Base-by-base conservation (phyloP, 2,329 filamentous ascomycete genomes). In the Clarireedia hainanense region DNA sequence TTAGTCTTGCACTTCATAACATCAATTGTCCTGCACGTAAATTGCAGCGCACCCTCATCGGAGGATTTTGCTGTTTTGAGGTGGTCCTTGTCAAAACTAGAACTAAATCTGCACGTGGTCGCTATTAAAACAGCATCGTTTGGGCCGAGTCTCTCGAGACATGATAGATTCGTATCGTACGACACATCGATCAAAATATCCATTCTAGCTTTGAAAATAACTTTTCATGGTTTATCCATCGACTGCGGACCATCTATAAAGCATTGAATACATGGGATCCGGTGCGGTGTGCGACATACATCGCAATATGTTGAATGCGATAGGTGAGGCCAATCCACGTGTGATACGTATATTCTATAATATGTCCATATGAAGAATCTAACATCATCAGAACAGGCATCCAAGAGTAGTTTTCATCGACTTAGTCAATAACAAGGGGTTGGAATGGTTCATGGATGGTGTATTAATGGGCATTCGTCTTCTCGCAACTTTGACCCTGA, bases 321-420 rank as follows among this genome's bases (percentile, higher is more conserved):
- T 57, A 67, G 65, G 65, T 68, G 64, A 65, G 65, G 63, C 58
- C 42, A 61, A 52, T 64, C 63, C 65, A 67, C 66, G 64, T 68
- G 65, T 56, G 62, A 66, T 58, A 60, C 58, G 63, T 61, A 60
- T 63, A 65, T 65, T 60, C 57, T 50, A 56, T 55, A 58, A 61
- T 30, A 60, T 63, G 57, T 55, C 26, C 30, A 45, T 56, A 58
- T 60, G 60, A 63, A 37, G 51, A 50, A 57, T 27, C 59, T 65
- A 64, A 62, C 65, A 55, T 30, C 43, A 43, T 36, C 42, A 59
- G 20, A 34, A 24, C 54, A 67, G 64, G 46, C 46, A 55, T 39
- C 47, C 53, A 47, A 64, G 49, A 40, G 26, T 14, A 55, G 6
- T 39, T 50, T 20, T 12, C 34, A 42, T 55, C 52, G 52, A 55